phyloP scores from a whole-genome alignment of 306 rosid genomes.

The Hippophae gyantsensis region DNA sequence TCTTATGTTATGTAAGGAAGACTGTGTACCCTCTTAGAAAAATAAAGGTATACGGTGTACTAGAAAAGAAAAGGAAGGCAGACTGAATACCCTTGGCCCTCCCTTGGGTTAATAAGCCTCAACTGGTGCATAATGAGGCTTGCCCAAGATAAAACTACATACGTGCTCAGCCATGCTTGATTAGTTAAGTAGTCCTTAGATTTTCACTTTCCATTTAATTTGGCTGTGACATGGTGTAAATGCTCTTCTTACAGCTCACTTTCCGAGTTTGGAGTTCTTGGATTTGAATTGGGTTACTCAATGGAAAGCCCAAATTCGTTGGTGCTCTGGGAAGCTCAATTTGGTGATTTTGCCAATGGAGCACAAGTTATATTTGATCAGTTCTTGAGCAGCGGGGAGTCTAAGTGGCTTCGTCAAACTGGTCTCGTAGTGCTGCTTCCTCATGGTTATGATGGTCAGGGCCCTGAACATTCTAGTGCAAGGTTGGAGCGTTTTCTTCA shows the following conservation, averaged over 20 bases:
- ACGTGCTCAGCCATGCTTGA: neutral
- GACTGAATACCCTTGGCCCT: too few relatives aligned
- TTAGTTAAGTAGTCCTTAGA: neutral
- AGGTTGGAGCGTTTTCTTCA: slow-evolving; percentile 89
- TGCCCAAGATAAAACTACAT: neutral
- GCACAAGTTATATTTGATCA: slow-evolving; percentile 96
- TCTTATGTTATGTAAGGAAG: too few relatives aligned
- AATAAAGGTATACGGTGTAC: too few relatives aligned
- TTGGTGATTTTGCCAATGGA: slow-evolving; percentile 97
- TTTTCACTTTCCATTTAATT: slow-evolving; percentile 5
- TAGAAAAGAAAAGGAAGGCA: too few relatives aligned
- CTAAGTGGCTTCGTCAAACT: slow-evolving; percentile 96
- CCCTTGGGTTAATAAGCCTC: too few relatives aligned
- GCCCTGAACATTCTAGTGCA: slow-evolving; percentile 97
- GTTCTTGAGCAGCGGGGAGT: slow-evolving; percentile 85
- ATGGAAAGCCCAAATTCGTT: slow-evolving; percentile 96
- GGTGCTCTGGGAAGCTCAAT: slow-evolving; percentile 97
- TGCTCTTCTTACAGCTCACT: slow-evolving; percentile 58
- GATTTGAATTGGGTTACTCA: slow-evolving; percentile 93
- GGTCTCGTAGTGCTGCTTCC: slow-evolving; percentile 92
- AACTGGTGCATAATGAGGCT: too few relatives aligned
- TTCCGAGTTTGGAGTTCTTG: slow-evolving; percentile 93
- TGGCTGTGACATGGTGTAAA: slow-evolving; percentile 12
- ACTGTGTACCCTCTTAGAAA: too few relatives aligned
- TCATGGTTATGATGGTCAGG: slow-evolving; percentile 96